Evolutionary conservation across 2,329 filamentous ascomycete species (phyloP), one percentile per base, ranked within the genome.

Genomic region (Hymenoscyphus occultus): DNA sequence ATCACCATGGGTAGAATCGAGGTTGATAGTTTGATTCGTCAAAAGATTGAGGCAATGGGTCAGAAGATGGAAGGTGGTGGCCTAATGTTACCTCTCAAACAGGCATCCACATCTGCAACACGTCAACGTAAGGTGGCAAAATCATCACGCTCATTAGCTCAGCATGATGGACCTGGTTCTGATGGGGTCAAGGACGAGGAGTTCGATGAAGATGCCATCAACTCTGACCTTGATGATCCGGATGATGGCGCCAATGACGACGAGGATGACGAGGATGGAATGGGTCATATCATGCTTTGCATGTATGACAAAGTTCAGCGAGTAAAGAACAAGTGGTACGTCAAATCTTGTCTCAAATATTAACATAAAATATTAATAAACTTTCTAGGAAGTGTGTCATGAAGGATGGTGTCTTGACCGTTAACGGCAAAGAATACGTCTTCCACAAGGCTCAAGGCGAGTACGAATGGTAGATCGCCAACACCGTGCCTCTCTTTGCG

Each of bases 261-360:
- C 31, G 92, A 95, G 40, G 93, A 95, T 60, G 91, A 93, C 14
- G 92, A 96, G 66, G 93, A 96, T 56, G 86, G 88, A 42, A 86
- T 90, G 70, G 89, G 90, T 1, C 91, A 96, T 72, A 93, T 96
- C 76, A 98, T 99, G 91, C 88, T 99, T 51, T 99, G 95, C 82
- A 97, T 96, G 76, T 99, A 99, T 77, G 95, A 99, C 82, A 99
- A 99, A 82, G 95, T 99, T 10, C 94, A 98, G 80, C 86, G 95
- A 59, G 95, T 98, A 74, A 99, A 99, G 88, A 99, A 98, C 81
- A 99, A 95, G 86, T 95, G 91, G 91, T 88, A 77, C 61, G 83
- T 56, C 45, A 7, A 16, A 56, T 79, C 42, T 19, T 42, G 39
- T 22, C 14, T 7, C 16, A 14, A n/a, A 19, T 28, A 19, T 56